Conservation (phyloP, 78 protist species). For the Goniomonas avonlea region DNA sequence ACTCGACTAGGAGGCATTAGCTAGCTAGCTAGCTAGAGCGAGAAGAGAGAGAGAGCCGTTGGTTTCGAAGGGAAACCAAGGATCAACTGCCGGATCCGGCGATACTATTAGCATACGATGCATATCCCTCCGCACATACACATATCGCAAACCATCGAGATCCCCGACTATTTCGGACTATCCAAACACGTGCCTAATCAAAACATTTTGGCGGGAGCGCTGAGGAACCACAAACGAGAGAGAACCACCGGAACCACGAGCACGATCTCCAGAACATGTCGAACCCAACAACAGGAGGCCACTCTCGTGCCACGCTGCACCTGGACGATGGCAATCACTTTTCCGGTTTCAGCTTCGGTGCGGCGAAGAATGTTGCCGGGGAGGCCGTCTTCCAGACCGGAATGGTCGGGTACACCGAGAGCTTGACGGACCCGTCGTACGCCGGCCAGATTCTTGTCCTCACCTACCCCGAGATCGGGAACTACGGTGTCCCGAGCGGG, state of each 20-base stretch:
- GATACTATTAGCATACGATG: no score
- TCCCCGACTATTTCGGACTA: no score
- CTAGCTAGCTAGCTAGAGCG: no score
- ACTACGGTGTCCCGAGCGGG: conserved; percentile 85
- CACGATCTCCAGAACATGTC: not conserved
- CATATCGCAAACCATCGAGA: no score
- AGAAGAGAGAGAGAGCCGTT: no score
- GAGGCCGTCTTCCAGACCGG: conserved; percentile 89
- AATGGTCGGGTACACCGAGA: conserved; percentile 94
- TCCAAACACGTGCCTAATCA: no score
- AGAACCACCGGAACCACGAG: not conserved
- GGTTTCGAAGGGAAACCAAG: no score
- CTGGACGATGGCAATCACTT: conserved; percentile 82
- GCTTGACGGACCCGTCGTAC: conserved; percentile 92
- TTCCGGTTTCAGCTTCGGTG: conserved; percentile 80
- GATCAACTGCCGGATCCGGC: no score
- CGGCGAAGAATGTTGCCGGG: conserved; percentile 59
- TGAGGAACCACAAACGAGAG: not conserved
- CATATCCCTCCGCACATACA: not conserved
- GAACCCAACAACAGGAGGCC: not conserved
- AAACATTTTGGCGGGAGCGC: not conserved
- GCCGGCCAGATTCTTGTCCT: conserved; percentile 77
- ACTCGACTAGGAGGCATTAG: no score
- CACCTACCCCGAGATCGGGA: conserved; percentile 86
- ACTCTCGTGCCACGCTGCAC: conserved; percentile 45